Conservation (phyloP, 345 rosid genomes). For the Carallia brachiata region DNA sequence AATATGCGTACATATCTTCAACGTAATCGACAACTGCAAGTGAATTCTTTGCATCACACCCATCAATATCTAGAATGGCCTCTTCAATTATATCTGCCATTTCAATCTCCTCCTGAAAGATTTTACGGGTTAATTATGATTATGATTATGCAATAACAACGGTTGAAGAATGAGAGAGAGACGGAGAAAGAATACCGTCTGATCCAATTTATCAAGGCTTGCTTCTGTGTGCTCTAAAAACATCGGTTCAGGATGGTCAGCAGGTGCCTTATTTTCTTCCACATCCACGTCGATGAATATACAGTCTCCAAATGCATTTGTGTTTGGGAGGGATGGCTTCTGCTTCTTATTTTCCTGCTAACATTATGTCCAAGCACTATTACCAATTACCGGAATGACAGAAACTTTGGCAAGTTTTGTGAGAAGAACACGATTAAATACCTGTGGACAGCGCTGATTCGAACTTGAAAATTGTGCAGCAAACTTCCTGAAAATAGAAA, state of each 20-base stretch:
- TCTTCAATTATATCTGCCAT: conserved; percentile 79
- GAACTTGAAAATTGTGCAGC: conserved; percentile 49
- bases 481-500: conserved; percentile 39
- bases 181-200: conserved; percentile 42
- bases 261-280: conserved; percentile 40
- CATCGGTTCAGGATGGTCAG: conserved; percentile 65
- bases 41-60: conserved; percentile 57
- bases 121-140: too few species aligned
- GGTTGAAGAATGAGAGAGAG: too few species aligned
- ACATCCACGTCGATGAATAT: conserved; percentile 57
- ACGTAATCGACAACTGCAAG: conserved; percentile 86
- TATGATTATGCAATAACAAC: too few species aligned
- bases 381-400: background rate
- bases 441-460: conserved; percentile 41
- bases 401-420: background rate
- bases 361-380: background rate
- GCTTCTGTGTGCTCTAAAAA: conserved; percentile 53
- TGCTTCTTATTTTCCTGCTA: conserved; percentile 57
- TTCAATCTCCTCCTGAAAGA: conserved; percentile 68
- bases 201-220: conserved; percentile 38
- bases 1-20: conserved; percentile 57
- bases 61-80: conserved; percentile 66
- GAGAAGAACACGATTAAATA: background rate
- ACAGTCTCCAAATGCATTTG: conserved; percentile 51
- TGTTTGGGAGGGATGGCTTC: conserved; percentile 39